A percentile compares a stretch with the other conserved stretches of the same genome.
phyloP scores from a whole-genome alignment of 345 rosid species.

The Citrus mangshanensis region DNA sequence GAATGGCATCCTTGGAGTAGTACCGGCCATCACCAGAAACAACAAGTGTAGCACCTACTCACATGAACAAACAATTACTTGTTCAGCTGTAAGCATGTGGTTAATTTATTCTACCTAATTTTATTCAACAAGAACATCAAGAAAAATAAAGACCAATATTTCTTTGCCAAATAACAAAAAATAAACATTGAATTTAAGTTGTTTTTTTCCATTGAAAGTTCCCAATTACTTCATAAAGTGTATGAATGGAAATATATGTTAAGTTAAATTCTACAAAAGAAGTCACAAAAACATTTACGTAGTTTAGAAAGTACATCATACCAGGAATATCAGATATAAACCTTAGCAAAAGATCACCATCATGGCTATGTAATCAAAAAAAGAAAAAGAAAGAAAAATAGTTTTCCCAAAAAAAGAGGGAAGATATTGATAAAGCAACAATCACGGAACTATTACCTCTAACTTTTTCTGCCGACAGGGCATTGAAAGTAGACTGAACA shows the following conservation, averaged over 20 bases:
- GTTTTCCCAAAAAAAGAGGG: neutral
- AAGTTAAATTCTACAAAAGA: neutral
- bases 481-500: slow-evolving; percentile 89
- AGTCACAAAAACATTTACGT: neutral
- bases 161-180: neutral
- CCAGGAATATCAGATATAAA: neutral
- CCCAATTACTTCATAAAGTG: neutral
- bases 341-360: neutral
- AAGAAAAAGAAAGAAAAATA: neutral
- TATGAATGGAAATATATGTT: neutral
- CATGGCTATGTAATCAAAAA: neutral
- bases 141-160: neutral
- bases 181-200: neutral
- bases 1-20: slow-evolving; percentile 89
- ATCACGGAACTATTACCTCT: slow-evolving; percentile 47
- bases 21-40: slow-evolving; percentile 99
- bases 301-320: neutral
- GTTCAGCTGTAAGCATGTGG: neutral
- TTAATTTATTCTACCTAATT: neutral
- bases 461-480: slow-evolving; percentile 69
- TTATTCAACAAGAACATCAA: slow-evolving; percentile 6
- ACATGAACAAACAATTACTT: slow-evolving; percentile 2
- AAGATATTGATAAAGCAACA: neutral
- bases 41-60: slow-evolving; percentile 88
- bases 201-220: neutral